These are phyloP conservation scores for Trametes sp. DNA, from an alignment of 1,284 basidiomycete genomes.

Conservation along the genomic window DNA sequence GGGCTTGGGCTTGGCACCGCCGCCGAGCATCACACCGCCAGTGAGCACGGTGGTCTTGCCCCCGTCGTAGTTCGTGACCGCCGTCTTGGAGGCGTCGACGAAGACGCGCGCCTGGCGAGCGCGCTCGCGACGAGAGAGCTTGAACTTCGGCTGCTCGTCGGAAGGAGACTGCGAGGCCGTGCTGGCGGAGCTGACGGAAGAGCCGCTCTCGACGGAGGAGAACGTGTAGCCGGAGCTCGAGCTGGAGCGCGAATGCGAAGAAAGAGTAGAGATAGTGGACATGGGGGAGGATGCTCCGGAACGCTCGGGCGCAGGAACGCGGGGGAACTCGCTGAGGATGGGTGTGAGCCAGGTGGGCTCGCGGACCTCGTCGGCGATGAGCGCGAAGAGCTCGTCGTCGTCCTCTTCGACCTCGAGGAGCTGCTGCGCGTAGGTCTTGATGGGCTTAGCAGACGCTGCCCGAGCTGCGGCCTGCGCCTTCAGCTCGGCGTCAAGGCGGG, in stretches of 20 bases:
- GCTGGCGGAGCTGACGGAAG: conserved; percentile 53
- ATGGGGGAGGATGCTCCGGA: conserved; percentile 49
- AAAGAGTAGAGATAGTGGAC: conserved; percentile 64
- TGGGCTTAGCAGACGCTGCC: conserved; percentile 32
- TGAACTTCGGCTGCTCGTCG: conserved; percentile 46
- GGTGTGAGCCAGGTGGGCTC: conserved; percentile 74
- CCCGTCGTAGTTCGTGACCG: conserved; percentile 83
- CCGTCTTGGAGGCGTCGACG: conserved; percentile 73
- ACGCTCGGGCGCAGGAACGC: conserved; percentile 47
- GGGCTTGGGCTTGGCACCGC: conserved; percentile 46
- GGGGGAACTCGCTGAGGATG: conserved; percentile 63
- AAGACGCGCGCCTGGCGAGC: conserved; percentile 72
- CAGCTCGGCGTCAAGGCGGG: conserved; percentile 49
- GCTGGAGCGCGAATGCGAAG: conserved; percentile 73
- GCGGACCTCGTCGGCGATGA: conserved; percentile 74
- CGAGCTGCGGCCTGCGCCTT: conserved; percentile 35
- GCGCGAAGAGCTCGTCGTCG: conserved; percentile 73
- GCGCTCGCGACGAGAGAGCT: conserved; percentile 70
- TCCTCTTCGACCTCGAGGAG: conserved; percentile 70
- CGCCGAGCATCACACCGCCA: conserved; percentile 84
- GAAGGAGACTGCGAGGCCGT: conserved; percentile 43
- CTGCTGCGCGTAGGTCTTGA: conserved; percentile 75
- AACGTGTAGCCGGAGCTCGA: conserved; percentile 72
- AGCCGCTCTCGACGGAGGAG: conserved; percentile 48
- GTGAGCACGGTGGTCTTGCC: conserved; percentile 86